Evolutionary conservation across 1,139 yeast genomes (phyloP).

Genomic region (Saccharomycopsis crataegensis): DNA sequence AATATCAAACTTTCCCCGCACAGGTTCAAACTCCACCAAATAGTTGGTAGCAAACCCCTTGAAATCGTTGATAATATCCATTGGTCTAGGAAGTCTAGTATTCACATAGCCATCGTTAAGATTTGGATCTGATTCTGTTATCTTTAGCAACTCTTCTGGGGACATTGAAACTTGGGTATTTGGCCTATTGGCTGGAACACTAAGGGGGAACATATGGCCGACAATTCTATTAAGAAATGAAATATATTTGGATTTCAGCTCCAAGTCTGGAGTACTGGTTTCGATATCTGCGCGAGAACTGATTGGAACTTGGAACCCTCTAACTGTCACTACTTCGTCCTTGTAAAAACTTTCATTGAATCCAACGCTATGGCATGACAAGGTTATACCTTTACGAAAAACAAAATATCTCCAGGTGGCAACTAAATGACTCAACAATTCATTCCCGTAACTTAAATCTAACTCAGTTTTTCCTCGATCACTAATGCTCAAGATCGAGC

Average conservation of each 20-base stretch:
- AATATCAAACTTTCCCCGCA: conserved; percentile 72
- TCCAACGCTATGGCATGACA: conserved; percentile 37
- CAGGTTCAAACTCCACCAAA: conserved; percentile 55
- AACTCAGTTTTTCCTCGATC: conserved; percentile 62
- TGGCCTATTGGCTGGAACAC: conserved; percentile 22
- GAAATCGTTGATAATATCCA: conserved; percentile 19
- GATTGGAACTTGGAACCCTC: conserved; percentile 6
- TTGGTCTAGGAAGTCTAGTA: conserved; percentile 28
- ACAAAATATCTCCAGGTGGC: conserved; percentile 86
- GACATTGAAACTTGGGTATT: conserved; percentile 1
- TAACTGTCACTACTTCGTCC: conserved; percentile 46
- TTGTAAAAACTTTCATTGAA: conserved; percentile 33
- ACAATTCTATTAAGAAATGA: conserved; percentile 24
- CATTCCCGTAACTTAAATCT: conserved; percentile 38
- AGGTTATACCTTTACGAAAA: conserved; percentile 67
- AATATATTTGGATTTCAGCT: too few species aligned
- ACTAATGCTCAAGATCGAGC: conserved; percentile 74
- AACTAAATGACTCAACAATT: conserved; percentile 44
- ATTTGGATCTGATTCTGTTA: conserved; percentile 26
- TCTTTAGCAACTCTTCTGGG: conserved; percentile 10
- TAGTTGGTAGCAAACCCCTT: conserved; percentile 41
- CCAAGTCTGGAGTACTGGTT: neutral
- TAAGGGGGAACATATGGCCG: conserved; percentile 39
- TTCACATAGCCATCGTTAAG: conserved; percentile 30
- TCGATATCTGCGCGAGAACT: neutral